Evolutionary conservation across 306 rosid genomes (phyloP).

Genomic region (Pterocarpus macrocarpus): DNA sequence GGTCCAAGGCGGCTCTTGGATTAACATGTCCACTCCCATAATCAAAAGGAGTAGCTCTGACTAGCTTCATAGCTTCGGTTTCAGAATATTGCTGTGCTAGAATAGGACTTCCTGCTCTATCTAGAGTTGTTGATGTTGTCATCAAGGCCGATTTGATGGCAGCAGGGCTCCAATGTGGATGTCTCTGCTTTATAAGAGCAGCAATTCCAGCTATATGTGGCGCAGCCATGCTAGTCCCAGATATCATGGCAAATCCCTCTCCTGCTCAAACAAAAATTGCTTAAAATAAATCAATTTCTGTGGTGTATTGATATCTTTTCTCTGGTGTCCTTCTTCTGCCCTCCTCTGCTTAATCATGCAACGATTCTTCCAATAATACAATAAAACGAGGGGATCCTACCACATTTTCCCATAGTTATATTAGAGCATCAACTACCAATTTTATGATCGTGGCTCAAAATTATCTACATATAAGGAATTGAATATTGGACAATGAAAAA

Average conservation of each 20-base stretch:
- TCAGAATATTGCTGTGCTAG: constrained; percentile 92
- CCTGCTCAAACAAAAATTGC: constrained; percentile 59
- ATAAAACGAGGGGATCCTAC: constrained; percentile 12
- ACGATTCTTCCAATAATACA: constrained; percentile 38
- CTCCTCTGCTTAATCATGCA: constrained; percentile 22
- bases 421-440: constrained; percentile 12
- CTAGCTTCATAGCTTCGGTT: constrained; percentile 78
- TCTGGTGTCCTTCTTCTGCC: constrained; percentile 19
- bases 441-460: constrained; percentile 6
- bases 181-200: constrained; percentile 94
- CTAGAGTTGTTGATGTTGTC: constrained; percentile 88
- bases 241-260: constrained; percentile 95
- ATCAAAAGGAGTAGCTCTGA: constrained; percentile 88
- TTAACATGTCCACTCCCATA: constrained; percentile 95
- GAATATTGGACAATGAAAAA: too few species aligned
- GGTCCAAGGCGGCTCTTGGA: constrained; percentile 95
- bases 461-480: not conserved
- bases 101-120: constrained; percentile 88
- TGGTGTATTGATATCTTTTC: constrained; percentile 21
- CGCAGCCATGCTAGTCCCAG: constrained; percentile 99
- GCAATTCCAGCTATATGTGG: constrained; percentile 99
- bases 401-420: not conserved
- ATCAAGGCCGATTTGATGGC: constrained; percentile 96
- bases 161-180: constrained; percentile 98
- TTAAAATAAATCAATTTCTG: constrained; percentile 31